Evolutionary conservation across 345 rosid species (phyloP), one percentile per base, ranked within the genome.

Genomic region (Populus pruinosa): DNA sequence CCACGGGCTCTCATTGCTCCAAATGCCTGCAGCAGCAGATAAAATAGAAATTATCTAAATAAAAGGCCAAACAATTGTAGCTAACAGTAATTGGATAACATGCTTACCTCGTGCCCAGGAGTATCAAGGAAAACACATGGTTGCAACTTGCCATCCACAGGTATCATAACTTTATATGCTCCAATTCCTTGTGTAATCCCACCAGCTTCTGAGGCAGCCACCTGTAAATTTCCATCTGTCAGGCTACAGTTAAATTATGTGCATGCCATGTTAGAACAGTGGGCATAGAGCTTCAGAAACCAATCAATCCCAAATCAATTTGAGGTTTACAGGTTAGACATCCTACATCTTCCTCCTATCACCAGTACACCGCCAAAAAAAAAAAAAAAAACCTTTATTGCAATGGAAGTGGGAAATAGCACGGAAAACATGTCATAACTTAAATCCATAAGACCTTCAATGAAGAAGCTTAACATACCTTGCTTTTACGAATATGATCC

Each of bases 1-100:
- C 99, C 97, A 36, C 97, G 98, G 85, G 99, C 99, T 87, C 99
- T 93, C 97, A 96, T 96, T 78, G 98, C 99, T 79, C 98, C 99
- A 89, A 96, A 96, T 80, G 98, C 98, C 99, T 96, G 86, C 79
- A 87, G 35, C 73, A 82, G 77, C 39, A 56, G 41, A 86, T 85
- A 80, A 81, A 65, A 75, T 23, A 79, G 70, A 77, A 75, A 71
- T 76, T 72, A 86, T 84, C 76, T 41, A 76, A 64, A 78, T 78
- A 43, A 70, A 73, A 80, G 77, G 56, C 69, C 71, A n/a, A 35
- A 69, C 25, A 66, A 18, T 41, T 29, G 41, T 75, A 77, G 7
- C 2, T 59, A 49, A 55, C 47, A 43, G 47, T 53, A 70, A 67
- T 35, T 65, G 47, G 67, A 38, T 14, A 71, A 39, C 21, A 2